Evolutionary conservation across 176 grass and related monocot genomes (phyloP).

Genomic region (Oryza nivara): DNA sequence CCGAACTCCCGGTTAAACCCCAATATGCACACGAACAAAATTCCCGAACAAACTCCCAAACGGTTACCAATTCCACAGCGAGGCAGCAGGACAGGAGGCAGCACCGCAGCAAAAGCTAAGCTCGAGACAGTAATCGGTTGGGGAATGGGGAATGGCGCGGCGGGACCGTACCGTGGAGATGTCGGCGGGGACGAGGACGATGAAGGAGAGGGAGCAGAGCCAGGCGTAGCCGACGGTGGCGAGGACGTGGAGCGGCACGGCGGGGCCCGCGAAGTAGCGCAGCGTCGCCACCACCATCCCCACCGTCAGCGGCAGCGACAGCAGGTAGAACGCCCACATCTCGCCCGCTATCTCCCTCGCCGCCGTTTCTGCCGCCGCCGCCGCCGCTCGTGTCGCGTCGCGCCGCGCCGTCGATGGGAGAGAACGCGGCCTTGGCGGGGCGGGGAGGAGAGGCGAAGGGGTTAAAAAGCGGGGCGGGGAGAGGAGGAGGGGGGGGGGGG

Average conservation of each 20-base stretch:
- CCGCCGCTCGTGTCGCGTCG: background rate
- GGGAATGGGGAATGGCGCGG: background rate
- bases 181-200: slow-evolving; percentile 94
- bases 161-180: slow-evolving; percentile 78
- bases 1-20: background rate
- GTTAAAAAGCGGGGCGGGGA: slow-evolving; percentile 28
- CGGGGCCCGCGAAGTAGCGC: slow-evolving; percentile 94
- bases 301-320: slow-evolving; percentile 82
- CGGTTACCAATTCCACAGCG: background rate
- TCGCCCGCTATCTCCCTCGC: background rate
- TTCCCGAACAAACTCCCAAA: background rate
- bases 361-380: background rate
- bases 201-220: slow-evolving; percentile 96
- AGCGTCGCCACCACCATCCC: slow-evolving; percentile 85
- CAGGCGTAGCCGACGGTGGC: slow-evolving; percentile 95
- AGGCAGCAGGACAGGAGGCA: background rate
- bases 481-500: no score
- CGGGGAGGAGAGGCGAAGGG: background rate
- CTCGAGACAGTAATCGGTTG: background rate
- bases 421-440: background rate
- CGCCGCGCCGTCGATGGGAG: background rate
- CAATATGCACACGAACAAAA: background rate
- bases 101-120: background rate
- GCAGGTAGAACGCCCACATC: slow-evolving; percentile 95
- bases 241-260: slow-evolving; percentile 75